These are phyloP conservation scores for Ambrosiella beaveri DNA, from an alignment of 2,329 filamentous ascomycete species.

Conservation along the genomic window DNA sequence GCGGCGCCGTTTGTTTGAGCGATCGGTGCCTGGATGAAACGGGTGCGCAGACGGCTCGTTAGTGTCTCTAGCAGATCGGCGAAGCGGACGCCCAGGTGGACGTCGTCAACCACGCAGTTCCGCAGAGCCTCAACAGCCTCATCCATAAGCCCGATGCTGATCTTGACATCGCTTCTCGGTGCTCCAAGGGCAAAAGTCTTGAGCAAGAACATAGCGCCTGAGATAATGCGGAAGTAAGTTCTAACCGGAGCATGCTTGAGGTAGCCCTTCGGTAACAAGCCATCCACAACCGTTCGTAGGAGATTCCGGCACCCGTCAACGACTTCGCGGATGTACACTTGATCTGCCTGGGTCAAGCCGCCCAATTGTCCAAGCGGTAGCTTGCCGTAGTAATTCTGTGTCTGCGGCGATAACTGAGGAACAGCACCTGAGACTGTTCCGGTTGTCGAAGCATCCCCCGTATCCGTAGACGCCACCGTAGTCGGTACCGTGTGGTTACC, in stretches of 20 bases:
- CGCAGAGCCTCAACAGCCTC: constrained; percentile 55
- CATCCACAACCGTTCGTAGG: constrained; percentile 60
- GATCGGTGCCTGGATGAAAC: constrained; percentile 47
- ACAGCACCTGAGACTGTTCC: constrained; percentile 17
- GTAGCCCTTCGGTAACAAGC: constrained; percentile 54
- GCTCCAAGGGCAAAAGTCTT: constrained; percentile 73
- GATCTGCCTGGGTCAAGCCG: constrained; percentile 47
- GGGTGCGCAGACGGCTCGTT: constrained; percentile 53
- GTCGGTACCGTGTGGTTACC: constrained; percentile 23
- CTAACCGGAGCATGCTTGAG: constrained; percentile 69
- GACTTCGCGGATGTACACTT: constrained; percentile 59
- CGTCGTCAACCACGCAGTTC: constrained; percentile 67
- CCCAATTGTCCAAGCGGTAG: constrained; percentile 46
- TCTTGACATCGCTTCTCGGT: constrained; percentile 58
- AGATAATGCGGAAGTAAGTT: constrained; percentile 76
- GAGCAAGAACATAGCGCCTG: constrained; percentile 67
- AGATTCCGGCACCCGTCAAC: constrained; percentile 62
- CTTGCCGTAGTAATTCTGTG: constrained; percentile 47
- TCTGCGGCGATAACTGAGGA: constrained; percentile 40
- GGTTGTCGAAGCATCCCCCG: constrained; percentile 21
- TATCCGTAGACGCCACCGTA: constrained; percentile 13
- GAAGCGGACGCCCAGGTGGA: constrained; percentile 70
- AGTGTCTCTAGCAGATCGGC: constrained; percentile 67
- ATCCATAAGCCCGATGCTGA: constrained; percentile 60
- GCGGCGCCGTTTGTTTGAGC: constrained; percentile 20